Base-by-base conservation (phyloP, 257 asterid genomes). In the Nicotiana noctiflora region DNA sequence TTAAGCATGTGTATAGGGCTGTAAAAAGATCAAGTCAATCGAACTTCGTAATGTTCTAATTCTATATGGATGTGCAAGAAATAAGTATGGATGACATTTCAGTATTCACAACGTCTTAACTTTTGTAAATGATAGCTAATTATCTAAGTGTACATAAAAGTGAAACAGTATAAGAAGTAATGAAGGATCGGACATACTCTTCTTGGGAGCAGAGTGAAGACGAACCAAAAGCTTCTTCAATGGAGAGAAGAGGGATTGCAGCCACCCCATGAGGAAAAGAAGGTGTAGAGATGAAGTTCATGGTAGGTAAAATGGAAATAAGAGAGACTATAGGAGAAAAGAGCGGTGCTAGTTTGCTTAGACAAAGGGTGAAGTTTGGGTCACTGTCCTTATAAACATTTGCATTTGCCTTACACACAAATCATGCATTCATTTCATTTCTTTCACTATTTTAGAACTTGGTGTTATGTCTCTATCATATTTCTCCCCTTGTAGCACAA, bases 241-340 rank as follows among this genome's bases (percentile, higher is more conserved):
- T 77, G 99, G 98, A 83, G 97, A 92, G 92, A 95, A 81, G 90
- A 93, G 93, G 90, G 98, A 92, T 29, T 88, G 97, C 29, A 95
- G 88, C 98, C 98, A 95, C 88, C 97, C 92, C 98, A 93, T 94
- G 85, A 79, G 84, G 84, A 86, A 79, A 84, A 80, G 87, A 86
- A 84, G 84, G 89, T 81, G 83, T 14, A 77, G 74, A 0, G 74
- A 0, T 34, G 72, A 44, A 85, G 84, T 79, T 87, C 93, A 86
- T 89, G 84, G 86, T 87, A 76, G 88, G 89, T 86, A 87, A 52
- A 72, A 65, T 56, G 62, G 59, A 77, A 81, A 88, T 81, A 90
- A 81, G 86, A 76, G 88, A 55, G 40, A 59, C 68, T 66, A 76
- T 29, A 32, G 66, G 88, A 56, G 82, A 85, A 92, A 82, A 88